These are phyloP conservation scores for Crataegus laevigata DNA, from an alignment of 306 rosid species.

Conservation along the genomic window DNA sequence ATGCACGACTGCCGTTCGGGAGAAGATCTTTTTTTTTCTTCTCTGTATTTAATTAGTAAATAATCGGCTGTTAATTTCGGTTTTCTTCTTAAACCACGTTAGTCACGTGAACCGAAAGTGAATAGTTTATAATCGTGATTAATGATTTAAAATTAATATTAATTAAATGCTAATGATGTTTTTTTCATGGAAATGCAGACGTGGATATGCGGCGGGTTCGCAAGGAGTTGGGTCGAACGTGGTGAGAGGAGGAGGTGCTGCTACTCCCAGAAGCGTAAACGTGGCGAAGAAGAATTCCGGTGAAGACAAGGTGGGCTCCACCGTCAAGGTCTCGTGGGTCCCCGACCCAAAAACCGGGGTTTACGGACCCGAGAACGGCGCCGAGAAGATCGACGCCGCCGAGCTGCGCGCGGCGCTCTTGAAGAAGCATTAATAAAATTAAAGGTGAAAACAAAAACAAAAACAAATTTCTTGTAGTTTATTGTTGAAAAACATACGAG, in stretches of 20 bases:
- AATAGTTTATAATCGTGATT: background rate
- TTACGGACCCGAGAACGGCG: conserved; percentile 65
- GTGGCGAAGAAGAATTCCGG: conserved; percentile 38
- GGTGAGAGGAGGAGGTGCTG: conserved; percentile 24
- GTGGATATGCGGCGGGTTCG: conserved; percentile 57
- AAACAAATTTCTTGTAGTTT: background rate
- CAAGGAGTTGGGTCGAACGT: conserved; percentile 35
- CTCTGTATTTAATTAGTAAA: background rate
- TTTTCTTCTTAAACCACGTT: background rate
- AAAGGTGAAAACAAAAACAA: background rate
- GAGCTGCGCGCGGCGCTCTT: conserved; percentile 63
- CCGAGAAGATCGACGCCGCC: conserved; percentile 58
- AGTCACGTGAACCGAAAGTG: background rate
- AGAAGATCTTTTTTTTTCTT: background rate
- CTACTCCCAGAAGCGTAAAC: conserved; percentile 15
- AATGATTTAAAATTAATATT: background rate
- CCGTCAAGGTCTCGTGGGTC: conserved; percentile 69
- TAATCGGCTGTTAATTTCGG: background rate
- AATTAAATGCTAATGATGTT: background rate
- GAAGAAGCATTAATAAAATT: conserved; percentile 25
- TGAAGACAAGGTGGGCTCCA: conserved; percentile 21
- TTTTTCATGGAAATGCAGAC: conserved; percentile 29
- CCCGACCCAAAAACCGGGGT: conserved; percentile 88
- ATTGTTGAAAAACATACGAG: background rate
- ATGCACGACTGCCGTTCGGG: too few relatives aligned